Percentiles rank a stretch among this genome's conserved stretches.
These are phyloP conservation scores for Anisodus acutangulus DNA, from an alignment of 257 asterid species.

Conservation along the genomic window DNA sequence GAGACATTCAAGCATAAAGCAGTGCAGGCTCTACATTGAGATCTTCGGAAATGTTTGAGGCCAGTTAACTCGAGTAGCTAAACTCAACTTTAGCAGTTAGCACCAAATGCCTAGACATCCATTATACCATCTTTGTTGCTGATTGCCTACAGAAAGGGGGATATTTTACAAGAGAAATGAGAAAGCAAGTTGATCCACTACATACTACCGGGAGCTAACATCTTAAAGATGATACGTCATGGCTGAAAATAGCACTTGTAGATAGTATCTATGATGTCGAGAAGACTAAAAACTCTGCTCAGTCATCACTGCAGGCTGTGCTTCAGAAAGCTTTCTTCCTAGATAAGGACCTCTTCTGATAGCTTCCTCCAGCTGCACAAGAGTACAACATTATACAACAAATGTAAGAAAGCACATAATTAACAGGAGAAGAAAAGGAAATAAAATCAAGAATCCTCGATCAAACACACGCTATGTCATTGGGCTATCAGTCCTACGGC, in stretches of 20 bases:
- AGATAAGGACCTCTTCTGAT: slow-evolving; percentile 82
- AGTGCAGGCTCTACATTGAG: background rate
- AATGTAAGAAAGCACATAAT: background rate
- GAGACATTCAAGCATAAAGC: background rate
- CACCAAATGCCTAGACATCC: slow-evolving; percentile 7
- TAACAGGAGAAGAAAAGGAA: background rate
- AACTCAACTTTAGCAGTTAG: background rate
- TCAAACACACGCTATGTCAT: background rate
- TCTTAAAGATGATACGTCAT: background rate
- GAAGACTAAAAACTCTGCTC: slow-evolving; percentile 72
- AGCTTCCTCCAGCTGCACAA: slow-evolving; percentile 76
- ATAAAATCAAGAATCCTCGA: background rate
- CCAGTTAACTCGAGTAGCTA: background rate
- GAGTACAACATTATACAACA: background rate
- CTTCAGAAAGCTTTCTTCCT: slow-evolving; percentile 63
- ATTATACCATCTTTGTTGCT: background rate
- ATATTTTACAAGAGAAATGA: slow-evolving; percentile 4
- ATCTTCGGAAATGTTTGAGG: background rate
- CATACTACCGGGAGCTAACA: background rate
- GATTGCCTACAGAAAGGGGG: background rate
- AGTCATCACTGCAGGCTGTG: slow-evolving; percentile 79
- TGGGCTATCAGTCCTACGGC: background rate
- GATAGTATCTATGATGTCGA: background rate
- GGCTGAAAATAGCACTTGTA: slow-evolving; percentile 7
- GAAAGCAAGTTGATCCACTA: background rate